Base-by-base conservation (phyloP, 2,329 filamentous ascomycete species). In the Paradendryphiella salina region DNA sequence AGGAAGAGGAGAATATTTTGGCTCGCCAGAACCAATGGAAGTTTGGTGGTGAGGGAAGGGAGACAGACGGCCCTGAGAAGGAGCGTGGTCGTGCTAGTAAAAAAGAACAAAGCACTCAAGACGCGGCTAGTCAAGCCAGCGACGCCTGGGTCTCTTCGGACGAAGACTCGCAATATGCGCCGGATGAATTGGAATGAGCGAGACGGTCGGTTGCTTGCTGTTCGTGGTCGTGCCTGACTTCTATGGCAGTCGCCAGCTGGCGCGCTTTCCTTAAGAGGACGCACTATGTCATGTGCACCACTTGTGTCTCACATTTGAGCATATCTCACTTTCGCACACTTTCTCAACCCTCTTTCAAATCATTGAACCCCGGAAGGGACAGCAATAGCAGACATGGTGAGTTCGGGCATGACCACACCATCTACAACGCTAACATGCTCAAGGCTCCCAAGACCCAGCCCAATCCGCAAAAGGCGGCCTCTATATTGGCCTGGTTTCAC, bases 401-500 rank as follows among this genome's bases (percentile, higher is more conserved):
- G 54, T 40, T 20, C 15, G 13, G n/a, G 17, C 8, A 34, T n/a
- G 4, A 26, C 17, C 18, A 7, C 35, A 14, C 8, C 29, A 14
- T 29, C 5, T 28, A 15, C 23, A 15, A 29, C 18, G 34, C 59
- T 67, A 21, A 70, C 29, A 1, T 43, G 15, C 26, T 14, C 2
- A 35, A 78, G 77, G 73, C 77, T 33, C 82, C 83, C 21, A 85
- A 85, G 70, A 75, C 76, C 23, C 75, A 80, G 39, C 78, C 82
- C 52, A 82, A 83, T 50, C 75, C 77, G 10, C 79, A 79, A 32
- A 87, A 86, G 69, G 78, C 82, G 59, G 74, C 77, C 21, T 76
- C 80, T 31, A 83, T 86, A 55, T 75, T 85, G 53, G 71, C 78
- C 13, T 84, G 83, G 75, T 79, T 88, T 55, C 82, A 81, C 62